A percentile compares a stretch with the other conserved stretches of the same genome.
These are phyloP conservation scores for Meripilus lineatus DNA, from an alignment of 1,284 basidiomycete species.

Conservation along the genomic window DNA sequence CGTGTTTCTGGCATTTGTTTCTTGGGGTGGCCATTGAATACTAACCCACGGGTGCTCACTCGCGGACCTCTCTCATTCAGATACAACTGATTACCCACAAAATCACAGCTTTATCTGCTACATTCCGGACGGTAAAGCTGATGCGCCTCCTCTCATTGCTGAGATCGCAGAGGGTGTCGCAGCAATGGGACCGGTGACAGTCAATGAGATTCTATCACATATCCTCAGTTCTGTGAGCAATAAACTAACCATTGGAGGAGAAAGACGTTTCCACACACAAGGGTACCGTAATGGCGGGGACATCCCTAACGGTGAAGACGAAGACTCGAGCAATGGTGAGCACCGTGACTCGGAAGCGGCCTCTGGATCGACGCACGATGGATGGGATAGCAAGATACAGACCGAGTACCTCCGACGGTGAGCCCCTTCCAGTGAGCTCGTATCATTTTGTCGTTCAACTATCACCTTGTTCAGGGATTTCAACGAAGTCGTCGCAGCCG, in stretches of 20 bases:
- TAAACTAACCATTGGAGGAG: constrained; percentile 2
- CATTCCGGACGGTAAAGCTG: constrained; percentile 37
- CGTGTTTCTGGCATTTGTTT: neutral
- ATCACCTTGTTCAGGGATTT: constrained; percentile 48
- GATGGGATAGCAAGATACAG: too few species aligned
- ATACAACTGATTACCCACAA: constrained; percentile 59
- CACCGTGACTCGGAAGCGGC: too few species aligned
- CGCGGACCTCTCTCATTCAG: too few species aligned
- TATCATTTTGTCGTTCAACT: too few species aligned
- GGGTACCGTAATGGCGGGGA: constrained; percentile 21
- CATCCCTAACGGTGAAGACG: constrained; percentile 26
- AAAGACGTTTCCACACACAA: constrained; percentile 22
- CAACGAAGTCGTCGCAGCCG: constrained; percentile 44
- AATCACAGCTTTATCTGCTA: constrained; percentile 51
- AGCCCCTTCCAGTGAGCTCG: too few species aligned
- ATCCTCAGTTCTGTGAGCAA: constrained; percentile 17
- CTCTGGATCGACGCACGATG: too few species aligned
- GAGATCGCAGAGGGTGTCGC: constrained; percentile 40
- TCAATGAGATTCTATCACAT: constrained; percentile 35
- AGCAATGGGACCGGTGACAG: constrained; percentile 34
- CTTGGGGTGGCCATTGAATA: neutral
- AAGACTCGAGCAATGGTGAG: constrained; percentile 29
- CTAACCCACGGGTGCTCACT: constrained; percentile 3
- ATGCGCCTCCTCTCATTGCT: constrained; percentile 32
- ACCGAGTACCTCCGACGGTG: too few species aligned